Evolutionary conservation across 2,329 filamentous ascomycete species (phyloP).

Genomic region (Colletotrichum karsti): DNA sequence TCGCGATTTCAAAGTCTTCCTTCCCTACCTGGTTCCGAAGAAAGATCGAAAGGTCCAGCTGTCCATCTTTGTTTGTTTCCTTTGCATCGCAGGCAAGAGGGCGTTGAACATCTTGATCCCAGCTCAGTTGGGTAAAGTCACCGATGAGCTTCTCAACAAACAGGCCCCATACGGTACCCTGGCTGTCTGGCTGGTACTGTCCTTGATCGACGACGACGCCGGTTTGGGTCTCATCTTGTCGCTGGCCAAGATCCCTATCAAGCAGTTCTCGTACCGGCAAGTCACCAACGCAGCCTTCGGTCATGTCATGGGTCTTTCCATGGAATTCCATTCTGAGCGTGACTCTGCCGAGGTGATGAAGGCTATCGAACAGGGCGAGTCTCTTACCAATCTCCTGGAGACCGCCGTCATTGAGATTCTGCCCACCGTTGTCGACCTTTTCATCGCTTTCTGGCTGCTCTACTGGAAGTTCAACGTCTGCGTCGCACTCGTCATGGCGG

Average conservation of each 20-base stretch:
- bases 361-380: constrained; percentile 69
- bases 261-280: constrained; percentile 55
- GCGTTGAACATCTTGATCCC: constrained; percentile 41
- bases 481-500: constrained; percentile 51
- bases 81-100: constrained; percentile 34
- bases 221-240: constrained; percentile 30
- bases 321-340: constrained; percentile 75
- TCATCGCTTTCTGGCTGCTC: constrained; percentile 68
- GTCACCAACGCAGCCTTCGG: constrained; percentile 70
- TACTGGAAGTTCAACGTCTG: constrained; percentile 70
- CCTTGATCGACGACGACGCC: not conserved
- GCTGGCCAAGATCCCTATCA: constrained; percentile 42
- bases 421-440: constrained; percentile 70
- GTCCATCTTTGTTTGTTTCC: constrained; percentile 34
- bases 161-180: constrained; percentile 6
- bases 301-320: constrained; percentile 74
- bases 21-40: constrained; percentile 40
- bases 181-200: constrained; percentile 5
- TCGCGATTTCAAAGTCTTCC: constrained; percentile 39
- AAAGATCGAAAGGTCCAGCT: constrained; percentile 41
- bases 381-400: constrained; percentile 67
- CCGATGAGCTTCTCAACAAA: constrained; percentile 37
- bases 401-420: constrained; percentile 66
- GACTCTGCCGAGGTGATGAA: constrained; percentile 71
- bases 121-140: constrained; percentile 40